Base-by-base conservation (phyloP, 2,329 filamentous ascomycete genomes). In the Trichoderma hamatum region DNA sequence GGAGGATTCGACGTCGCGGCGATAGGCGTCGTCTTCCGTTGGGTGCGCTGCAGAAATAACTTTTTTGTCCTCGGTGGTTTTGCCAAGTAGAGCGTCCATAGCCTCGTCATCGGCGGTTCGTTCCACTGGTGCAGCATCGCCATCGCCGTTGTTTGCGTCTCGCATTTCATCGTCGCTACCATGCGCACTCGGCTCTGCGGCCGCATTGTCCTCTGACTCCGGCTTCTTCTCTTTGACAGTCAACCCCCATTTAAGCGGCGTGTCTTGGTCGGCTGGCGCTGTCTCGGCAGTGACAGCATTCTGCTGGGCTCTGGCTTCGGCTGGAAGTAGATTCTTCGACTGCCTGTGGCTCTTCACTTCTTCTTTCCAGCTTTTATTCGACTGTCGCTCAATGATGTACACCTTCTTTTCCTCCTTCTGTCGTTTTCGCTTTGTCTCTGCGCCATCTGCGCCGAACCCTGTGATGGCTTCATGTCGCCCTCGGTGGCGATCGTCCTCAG, bases 1-100 rank as follows among this genome's bases (percentile, higher is more conserved):
- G 1, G 93, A 90, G 30, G 86, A 82, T 14, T 86, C 84, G 34
- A 94, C 86, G 77, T 95, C 92, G 30, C 87, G 85, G 36, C 84
- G 84, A 75, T 93, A 94, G 3, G 89, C 89, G 70, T 91, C 90
- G 72, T 86, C 83, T 72, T 92, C 90, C n/a, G 84, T 85, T 24
- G 65, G 24, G 9, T 59, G 68, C 16, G 84, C 75, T 4, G 77
- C 76, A 69, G 91, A 90, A 19, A 89, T 78, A 14, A 88, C 80
- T 69, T 88, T 76, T 16, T 64, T 56, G 16, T 76, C 76, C 24
- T 79, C 84, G 26, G 80, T 74, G 75, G 73, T 84, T 76, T 87
- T 85, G 3, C 87, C 86, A 10, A 92, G 81, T 10, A 94, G 83
- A 6, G 91, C 89, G 70, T 89, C 86, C 70, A 94, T 80, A 10